These are phyloP conservation scores for Cytospora piceae DNA, from an alignment of 2,329 filamentous ascomycete species.

Conservation along the genomic window DNA sequence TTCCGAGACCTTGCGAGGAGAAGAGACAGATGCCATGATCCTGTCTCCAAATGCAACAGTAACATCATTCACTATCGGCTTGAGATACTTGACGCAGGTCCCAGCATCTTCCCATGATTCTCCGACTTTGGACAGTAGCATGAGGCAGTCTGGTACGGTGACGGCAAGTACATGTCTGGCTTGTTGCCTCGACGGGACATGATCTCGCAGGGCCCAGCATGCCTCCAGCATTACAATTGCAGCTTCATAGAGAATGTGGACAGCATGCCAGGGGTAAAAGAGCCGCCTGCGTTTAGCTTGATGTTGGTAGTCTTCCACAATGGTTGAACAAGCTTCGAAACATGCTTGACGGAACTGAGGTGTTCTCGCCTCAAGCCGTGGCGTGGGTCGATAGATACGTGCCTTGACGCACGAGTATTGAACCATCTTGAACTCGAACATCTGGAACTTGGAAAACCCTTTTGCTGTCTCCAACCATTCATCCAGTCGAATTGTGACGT, in stretches of 20 bases:
- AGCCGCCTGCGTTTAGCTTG: constrained; percentile 16
- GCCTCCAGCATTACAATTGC: constrained; percentile 23
- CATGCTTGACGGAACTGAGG: constrained; percentile 16
- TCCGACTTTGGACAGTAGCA: constrained; percentile 17
- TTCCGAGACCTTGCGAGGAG: constrained; percentile 6
- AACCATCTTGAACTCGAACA: constrained; percentile 24
- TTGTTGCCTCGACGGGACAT: constrained; percentile 8
- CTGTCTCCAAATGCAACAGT: constrained; percentile 18
- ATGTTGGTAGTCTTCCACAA: constrained; percentile 20
- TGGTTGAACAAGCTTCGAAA: constrained; percentile 13
- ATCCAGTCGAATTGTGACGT: constrained; percentile 39
- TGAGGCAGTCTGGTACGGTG: constrained; percentile 18
- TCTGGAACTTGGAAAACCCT: constrained; percentile 20
- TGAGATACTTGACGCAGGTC: constrained; percentile 10
- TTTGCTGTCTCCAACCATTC: constrained; percentile 17
- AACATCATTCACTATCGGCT: constrained; percentile 18
- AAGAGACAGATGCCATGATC: constrained; percentile 2
- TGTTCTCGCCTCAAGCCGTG: constrained; percentile 20
- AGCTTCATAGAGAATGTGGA: constrained; percentile 21
- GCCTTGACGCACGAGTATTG: constrained; percentile 19
- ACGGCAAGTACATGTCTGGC: constrained; percentile 16
- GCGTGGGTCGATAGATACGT: constrained; percentile 19
- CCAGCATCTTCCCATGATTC: constrained; percentile 20
- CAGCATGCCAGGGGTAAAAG: constrained; percentile 23
- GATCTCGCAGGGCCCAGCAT: constrained; percentile 19